Conservation (phyloP, 805 yeast species). For the Candida odintsovae region DNA sequence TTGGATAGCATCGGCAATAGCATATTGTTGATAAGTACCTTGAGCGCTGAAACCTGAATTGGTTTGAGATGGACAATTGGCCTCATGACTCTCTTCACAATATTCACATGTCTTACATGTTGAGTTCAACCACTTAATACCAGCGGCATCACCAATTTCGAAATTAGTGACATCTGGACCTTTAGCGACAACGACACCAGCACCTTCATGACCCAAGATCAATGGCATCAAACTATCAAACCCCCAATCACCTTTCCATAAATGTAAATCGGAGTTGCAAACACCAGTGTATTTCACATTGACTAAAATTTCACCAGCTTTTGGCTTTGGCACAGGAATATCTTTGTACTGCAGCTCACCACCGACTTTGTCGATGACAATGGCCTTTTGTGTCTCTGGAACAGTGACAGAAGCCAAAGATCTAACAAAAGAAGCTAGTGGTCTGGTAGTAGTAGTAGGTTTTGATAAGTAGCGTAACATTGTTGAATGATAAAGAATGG, state of each 20-base stretch:
- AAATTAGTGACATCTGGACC: conserved; percentile 49
- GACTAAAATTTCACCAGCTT: conserved; percentile 46
- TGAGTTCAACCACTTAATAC: conserved; percentile 55
- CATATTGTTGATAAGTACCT: conserved; percentile 83
- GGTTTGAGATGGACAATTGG: conserved; percentile 58
- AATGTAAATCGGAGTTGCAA: conserved; percentile 56
- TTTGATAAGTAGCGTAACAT: background rate
- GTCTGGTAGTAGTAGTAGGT: background rate
- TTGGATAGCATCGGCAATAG: conserved; percentile 76
- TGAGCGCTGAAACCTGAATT: conserved; percentile 81
- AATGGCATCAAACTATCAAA: conserved; percentile 44
- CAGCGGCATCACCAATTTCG: conserved; percentile 52
- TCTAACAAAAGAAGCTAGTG: background rate
- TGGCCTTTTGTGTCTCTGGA: conserved; percentile 44
- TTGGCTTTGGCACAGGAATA: conserved; percentile 48
- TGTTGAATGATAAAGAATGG: background rate
- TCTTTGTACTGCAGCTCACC: conserved; percentile 41
- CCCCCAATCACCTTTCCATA: conserved; percentile 62
- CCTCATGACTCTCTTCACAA: conserved; percentile 44
- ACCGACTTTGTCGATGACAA: conserved; percentile 40
- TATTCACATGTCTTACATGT: conserved; percentile 52
- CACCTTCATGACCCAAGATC: conserved; percentile 61
- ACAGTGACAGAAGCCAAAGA: conserved; percentile 15
- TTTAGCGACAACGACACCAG: conserved; percentile 51
- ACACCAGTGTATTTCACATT: conserved; percentile 56